Evolutionary conservation across 805 yeast genomes (phyloP).

Genomic region (Wickerhamiella alocasiicola): DNA sequence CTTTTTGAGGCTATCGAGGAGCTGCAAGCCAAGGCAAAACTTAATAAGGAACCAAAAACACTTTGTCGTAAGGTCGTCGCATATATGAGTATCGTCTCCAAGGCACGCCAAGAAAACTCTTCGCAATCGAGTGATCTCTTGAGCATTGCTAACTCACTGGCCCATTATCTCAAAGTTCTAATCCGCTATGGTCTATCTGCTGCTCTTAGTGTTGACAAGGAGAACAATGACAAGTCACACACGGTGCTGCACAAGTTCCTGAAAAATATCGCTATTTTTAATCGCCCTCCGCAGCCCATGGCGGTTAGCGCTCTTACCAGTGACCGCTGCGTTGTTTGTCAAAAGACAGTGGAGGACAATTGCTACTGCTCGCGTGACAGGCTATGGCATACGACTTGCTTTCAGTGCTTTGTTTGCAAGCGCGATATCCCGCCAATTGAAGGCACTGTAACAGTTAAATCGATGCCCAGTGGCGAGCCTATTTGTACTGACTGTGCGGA

Average conservation of each 20-base stretch:
- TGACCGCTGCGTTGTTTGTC: conserved; percentile 64
- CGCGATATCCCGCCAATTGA: conserved; percentile 25
- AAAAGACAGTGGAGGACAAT: conserved; percentile 69
- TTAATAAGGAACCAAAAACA: conserved; percentile 61
- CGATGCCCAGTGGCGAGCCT: conserved; percentile 8
- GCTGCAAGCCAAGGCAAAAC: conserved; percentile 12
- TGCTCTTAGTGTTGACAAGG: conserved; percentile 50
- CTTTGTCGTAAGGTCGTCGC: conserved; percentile 83
- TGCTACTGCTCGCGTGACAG: conserved; percentile 47
- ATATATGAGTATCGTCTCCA: conserved; percentile 71
- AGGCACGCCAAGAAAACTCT: conserved; percentile 29
- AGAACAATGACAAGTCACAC: background rate
- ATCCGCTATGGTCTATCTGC: conserved; percentile 69
- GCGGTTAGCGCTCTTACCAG: conserved; percentile 35
- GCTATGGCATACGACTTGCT: conserved; percentile 77
- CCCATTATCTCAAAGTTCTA: conserved; percentile 79
- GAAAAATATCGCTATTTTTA: background rate
- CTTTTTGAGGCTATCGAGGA: conserved; percentile 63
- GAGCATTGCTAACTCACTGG: conserved; percentile 76
- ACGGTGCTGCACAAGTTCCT: conserved; percentile 7
- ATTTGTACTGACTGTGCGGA: conserved; percentile 52
- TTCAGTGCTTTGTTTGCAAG: conserved; percentile 50
- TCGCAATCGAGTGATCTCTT: conserved; percentile 35
- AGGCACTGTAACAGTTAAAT: background rate
- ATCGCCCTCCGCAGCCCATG: conserved; percentile 24